Evolutionary conservation across 495 filamentous ascomycete genomes (phyloP), one percentile per base, ranked within the genome.

Genomic region (Penicillium odoratum): DNA sequence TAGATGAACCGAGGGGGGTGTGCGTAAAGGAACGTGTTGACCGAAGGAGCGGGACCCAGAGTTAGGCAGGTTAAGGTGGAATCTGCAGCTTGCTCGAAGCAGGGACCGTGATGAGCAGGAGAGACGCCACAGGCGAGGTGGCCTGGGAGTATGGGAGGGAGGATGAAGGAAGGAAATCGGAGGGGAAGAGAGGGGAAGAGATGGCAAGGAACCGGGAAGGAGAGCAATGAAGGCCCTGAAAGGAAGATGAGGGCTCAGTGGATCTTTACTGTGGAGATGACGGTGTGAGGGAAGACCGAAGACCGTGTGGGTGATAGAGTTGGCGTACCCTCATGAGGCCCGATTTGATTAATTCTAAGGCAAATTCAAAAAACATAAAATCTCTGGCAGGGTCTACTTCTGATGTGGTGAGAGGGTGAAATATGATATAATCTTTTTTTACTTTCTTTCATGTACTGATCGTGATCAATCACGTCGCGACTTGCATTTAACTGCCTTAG

Each of bases 181-280:
- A 58, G 55, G 60, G 48, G 52, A 46, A 62, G 57, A 53, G 53
- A 60, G 58, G 61, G 48, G 52, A 46, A 62, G 57, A 53, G 53
- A 60, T 56, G 61, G 62, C 46, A 48, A 48, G 46, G 46, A 48
- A 48, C 11, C 46, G 46, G 53, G 59, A 64, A 60, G 62, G 62
- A 53, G 28, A 53, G 56, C 48, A 58, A 57, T 59, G 55, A 61
- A 61, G 56, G 53, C 49, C 57, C 56, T 55, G 58, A 60, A 63
- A 59, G 69, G 57, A 61, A 57, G 66, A 67, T 68, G 68, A 69
- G 63, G 60, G 57, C 60, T 65, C 21, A 66, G 69, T 72, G 69
- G 69, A 72, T 67, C 67, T 58, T 58, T 59, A 56, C 63, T 56
- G 69, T 72, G 69, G 69, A 72, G 69, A 72, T 72, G 65, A 60